Percentiles rank a stretch among this genome's conserved stretches.
Conservation (phyloP, 768 basidiomycete genomes). For the Mycena rebaudengoi region DNA sequence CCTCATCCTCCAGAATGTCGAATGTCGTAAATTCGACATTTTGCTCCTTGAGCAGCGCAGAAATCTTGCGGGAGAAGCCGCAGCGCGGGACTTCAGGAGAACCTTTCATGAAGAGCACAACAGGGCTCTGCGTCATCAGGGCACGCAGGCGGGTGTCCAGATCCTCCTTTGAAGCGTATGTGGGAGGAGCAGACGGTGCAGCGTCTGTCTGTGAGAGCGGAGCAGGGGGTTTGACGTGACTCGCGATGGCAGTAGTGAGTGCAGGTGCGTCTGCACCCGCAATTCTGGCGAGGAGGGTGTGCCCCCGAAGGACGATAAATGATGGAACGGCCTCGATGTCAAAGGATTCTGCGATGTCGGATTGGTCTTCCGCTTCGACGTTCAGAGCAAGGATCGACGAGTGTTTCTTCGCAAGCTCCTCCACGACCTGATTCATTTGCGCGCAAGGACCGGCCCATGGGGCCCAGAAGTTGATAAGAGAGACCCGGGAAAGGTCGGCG, state of each 20-base stretch:
- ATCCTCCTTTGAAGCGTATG: slow-evolving; percentile 51
- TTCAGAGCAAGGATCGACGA: slow-evolving; percentile 74
- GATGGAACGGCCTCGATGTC: slow-evolving; percentile 90
- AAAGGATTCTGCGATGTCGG: slow-evolving; percentile 92
- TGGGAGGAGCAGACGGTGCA: slow-evolving; percentile 8
- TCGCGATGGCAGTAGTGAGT: slow-evolving; percentile 68
- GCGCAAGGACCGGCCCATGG: slow-evolving; percentile 91
- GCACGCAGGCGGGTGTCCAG: slow-evolving; percentile 67
- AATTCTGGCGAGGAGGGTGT: slow-evolving; percentile 82
- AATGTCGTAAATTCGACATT: slow-evolving; percentile 76
- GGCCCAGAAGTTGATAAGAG: slow-evolving; percentile 94
- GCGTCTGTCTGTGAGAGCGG: slow-evolving; percentile 61
- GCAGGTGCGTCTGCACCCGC: slow-evolving; percentile 79
- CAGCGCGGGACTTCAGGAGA: slow-evolving; percentile 80
- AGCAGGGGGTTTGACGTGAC: slow-evolving; percentile 54
- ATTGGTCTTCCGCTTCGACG: slow-evolving; percentile 85
- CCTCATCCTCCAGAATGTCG: slow-evolving; percentile 86
- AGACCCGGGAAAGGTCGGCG: slow-evolving; percentile 80
- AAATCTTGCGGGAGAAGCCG: slow-evolving; percentile 85
- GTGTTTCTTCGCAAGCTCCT: slow-evolving; percentile 78
- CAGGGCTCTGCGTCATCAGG: slow-evolving; percentile 81
- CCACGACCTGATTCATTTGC: slow-evolving; percentile 84
- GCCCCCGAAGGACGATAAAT: slow-evolving; percentile 86
- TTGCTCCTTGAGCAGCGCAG: slow-evolving; percentile 69
- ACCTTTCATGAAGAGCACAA: slow-evolving; percentile 95